Percentiles rank a stretch among this genome's conserved stretches.
Evolutionary conservation across 2,329 filamentous ascomycete genomes (phyloP).

Genomic region (Pseudogymnoascus sp.): DNA sequence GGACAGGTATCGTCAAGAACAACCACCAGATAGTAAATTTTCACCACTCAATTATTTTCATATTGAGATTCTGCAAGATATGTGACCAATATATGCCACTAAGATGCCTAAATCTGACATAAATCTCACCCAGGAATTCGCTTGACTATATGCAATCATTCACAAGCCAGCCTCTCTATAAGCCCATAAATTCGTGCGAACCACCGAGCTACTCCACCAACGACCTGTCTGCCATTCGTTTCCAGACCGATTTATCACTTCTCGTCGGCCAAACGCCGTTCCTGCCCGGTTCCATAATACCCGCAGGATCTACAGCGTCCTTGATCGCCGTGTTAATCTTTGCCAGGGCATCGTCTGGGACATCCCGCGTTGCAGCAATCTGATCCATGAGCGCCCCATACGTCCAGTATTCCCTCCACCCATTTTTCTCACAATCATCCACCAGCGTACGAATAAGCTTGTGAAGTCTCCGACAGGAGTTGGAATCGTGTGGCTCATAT

Average conservation of each 20-base stretch:
- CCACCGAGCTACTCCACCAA: background rate
- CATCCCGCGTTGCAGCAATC: slow-evolving; percentile 40
- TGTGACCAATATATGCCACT: background rate
- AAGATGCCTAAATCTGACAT: background rate
- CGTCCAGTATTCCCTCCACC: slow-evolving; percentile 42
- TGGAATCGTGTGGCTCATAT: slow-evolving; percentile 41
- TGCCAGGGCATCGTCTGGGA: slow-evolving; percentile 36
- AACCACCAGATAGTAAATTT: background rate
- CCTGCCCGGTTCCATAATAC: slow-evolving; percentile 42
- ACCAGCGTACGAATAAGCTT: slow-evolving; percentile 37
- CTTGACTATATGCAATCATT: background rate
- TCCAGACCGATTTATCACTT: background rate
- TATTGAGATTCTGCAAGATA: background rate
- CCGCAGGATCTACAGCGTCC: slow-evolving; percentile 42
- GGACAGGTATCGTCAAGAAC: background rate
- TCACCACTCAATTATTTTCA: background rate
- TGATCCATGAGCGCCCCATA: slow-evolving; percentile 42
- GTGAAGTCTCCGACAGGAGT: slow-evolving; percentile 34
- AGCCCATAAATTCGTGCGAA: background rate
- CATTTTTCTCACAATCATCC: slow-evolving; percentile 35
- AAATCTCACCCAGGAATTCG: background rate
- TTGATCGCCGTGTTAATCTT: slow-evolving; percentile 41
- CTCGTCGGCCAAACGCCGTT: slow-evolving; percentile 38
- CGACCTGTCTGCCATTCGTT: background rate
- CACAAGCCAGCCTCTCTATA: background rate